Conservation (phyloP, 2,329 filamentous ascomycete genomes). For the Xylaria sp. region DNA sequence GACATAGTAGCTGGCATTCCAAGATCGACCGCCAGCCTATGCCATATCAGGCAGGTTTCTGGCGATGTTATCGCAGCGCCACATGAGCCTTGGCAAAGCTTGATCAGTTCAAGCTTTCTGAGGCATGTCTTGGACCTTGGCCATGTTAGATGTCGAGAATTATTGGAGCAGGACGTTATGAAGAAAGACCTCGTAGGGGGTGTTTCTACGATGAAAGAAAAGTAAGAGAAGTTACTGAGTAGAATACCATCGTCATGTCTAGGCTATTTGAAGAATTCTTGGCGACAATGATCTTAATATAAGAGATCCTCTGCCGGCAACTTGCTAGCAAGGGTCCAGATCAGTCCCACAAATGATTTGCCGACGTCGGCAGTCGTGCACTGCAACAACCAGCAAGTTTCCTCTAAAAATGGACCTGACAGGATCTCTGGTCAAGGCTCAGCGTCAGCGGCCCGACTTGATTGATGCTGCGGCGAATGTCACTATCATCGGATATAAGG, state of each 20-base stretch:
- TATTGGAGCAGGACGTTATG: not conserved
- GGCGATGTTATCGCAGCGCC: conserved; percentile 22
- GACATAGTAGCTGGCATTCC: conserved; percentile 32
- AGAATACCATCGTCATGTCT: not conserved
- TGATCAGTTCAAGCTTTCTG: conserved; percentile 35
- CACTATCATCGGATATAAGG: not conserved
- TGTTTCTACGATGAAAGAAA: not conserved
- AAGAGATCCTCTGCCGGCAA: conserved; percentile 1
- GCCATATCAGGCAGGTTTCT: conserved; percentile 36
- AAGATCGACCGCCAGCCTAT: conserved; percentile 28
- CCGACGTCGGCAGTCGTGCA: conserved; percentile 31
- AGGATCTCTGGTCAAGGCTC: not conserved
- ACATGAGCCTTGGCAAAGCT: conserved; percentile 35
- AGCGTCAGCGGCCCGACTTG: conserved; percentile 9
- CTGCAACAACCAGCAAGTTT: not conserved
- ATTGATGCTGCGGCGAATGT: not conserved
- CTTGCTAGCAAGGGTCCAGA: conserved; percentile 1
- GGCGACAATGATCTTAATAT: conserved; percentile 12
- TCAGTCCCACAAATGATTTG: conserved; percentile 25
- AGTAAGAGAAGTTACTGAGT: not conserved
- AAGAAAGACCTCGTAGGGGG: not conserved
- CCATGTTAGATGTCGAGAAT: conserved; percentile 3
- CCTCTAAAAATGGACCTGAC: conserved; percentile 13
- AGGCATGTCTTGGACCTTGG: conserved; percentile 29
- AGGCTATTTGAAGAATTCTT: conserved; percentile 3